Percentiles rank a stretch among this genome's conserved stretches.
Evolutionary conservation across 2,329 filamentous ascomycete genomes (phyloP).

Genomic region (Sporothrix dimorphospora): DNA sequence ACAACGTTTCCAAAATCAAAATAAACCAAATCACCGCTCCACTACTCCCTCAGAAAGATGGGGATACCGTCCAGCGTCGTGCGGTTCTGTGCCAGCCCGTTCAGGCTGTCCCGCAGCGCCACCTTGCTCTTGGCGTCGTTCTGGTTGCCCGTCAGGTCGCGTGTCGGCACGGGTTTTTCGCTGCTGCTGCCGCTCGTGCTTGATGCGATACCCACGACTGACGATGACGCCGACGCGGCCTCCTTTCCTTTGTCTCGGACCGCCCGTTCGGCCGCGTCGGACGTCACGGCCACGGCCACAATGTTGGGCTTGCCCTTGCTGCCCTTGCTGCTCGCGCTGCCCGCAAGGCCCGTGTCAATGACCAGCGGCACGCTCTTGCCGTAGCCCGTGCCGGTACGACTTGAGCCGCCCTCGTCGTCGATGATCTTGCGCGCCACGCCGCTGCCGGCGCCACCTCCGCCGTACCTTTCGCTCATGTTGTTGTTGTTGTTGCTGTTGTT

Average conservation of each 20-base stretch:
- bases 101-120: constrained; percentile 29
- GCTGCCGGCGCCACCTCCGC: not conserved
- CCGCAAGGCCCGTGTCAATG: not conserved
- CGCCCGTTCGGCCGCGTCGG: not conserved
- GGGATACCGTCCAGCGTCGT: constrained; percentile 42
- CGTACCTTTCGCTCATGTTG: constrained; percentile 23
- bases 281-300: constrained; percentile 15
- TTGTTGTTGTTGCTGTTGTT: not conserved
- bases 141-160: constrained; percentile 1
- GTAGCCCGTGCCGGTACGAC: not conserved
- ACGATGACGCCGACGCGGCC: not conserved
- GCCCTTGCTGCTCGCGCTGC: not conserved
- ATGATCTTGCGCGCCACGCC: not conserved
- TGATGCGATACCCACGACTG: not conserved
- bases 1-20: not conserved
- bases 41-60: constrained; percentile 47
- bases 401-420: not conserved
- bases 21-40: not conserved
- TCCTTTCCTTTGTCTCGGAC: constrained; percentile 5
- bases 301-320: not conserved
- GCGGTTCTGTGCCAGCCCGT: constrained; percentile 28
- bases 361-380: not conserved
- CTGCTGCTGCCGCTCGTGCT: not conserved
- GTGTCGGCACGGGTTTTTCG: constrained; percentile 1
- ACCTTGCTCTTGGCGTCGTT: constrained; percentile 25